Evolutionary conservation across 2,329 filamentous ascomycete genomes (phyloP).

Genomic region (Saccharata proteae): DNA sequence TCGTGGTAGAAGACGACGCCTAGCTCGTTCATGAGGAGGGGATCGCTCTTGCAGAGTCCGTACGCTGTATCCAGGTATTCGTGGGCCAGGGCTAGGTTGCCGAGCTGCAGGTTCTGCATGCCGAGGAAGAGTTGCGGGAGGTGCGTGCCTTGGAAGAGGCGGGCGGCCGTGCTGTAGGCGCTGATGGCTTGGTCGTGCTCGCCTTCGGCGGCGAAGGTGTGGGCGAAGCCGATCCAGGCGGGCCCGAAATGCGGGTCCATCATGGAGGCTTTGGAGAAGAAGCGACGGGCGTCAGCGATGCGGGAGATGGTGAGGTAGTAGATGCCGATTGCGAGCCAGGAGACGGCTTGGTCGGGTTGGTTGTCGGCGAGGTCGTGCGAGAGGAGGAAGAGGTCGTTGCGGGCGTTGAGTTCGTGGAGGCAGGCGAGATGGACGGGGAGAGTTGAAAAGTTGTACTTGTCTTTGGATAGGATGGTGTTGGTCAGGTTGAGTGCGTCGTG

Average conservation of each 20-base stretch:
- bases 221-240: slow-evolving; percentile 97
- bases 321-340: slow-evolving; percentile 87
- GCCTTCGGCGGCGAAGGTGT: slow-evolving; percentile 94
- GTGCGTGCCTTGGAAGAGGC: slow-evolving; percentile 93
- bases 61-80: slow-evolving; percentile 92
- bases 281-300: slow-evolving; percentile 84
- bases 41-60: slow-evolving; percentile 69
- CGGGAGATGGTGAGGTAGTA: slow-evolving; percentile 88
- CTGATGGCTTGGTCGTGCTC: slow-evolving; percentile 98
- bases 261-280: slow-evolving; percentile 94
- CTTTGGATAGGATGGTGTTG: slow-evolving; percentile 64
- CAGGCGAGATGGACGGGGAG: slow-evolving; percentile 89
- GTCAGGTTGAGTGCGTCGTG: slow-evolving; percentile 77
- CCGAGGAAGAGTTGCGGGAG: slow-evolving; percentile 90
- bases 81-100: slow-evolving; percentile 85
- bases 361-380: slow-evolving; percentile 87
- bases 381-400: slow-evolving; percentile 80
- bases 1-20: slow-evolving; percentile 95
- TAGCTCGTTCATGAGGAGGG: slow-evolving; percentile 86
- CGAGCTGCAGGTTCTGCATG: slow-evolving; percentile 95
- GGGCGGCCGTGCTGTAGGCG: slow-evolving; percentile 88
- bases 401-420: slow-evolving; percentile 74
- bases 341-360: slow-evolving; percentile 79
- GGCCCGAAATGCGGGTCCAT: slow-evolving; percentile 96
- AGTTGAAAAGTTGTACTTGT: slow-evolving; percentile 80